A percentile compares a stretch with the other conserved stretches of the same genome.
Evolutionary conservation across 768 basidiomycete species (phyloP).

Genomic region (Boletus subparvulus): DNA sequence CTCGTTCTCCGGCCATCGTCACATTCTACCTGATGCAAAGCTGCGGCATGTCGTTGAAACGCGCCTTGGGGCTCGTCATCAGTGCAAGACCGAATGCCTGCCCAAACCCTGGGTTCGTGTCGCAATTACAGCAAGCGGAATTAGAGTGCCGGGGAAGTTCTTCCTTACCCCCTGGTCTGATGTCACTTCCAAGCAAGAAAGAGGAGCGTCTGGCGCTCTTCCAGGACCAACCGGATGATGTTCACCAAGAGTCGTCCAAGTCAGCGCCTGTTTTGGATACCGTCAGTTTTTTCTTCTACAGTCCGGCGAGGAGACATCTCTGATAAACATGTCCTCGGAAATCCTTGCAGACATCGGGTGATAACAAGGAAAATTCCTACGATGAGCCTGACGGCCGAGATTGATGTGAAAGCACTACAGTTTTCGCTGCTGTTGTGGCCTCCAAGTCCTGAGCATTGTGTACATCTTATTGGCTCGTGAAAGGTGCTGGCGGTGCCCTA

Average conservation of each 20-base stretch:
- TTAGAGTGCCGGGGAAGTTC: neutral
- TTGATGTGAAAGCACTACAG: no score
- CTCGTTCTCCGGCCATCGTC: constrained; percentile 6
- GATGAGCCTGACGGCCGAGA: no score
- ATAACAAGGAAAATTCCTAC: neutral
- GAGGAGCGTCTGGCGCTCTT: constrained; percentile 9
- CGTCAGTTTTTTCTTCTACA: neutral
- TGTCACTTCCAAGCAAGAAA: constrained; percentile 1
- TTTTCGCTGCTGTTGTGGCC: neutral
- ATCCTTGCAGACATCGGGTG: neutral
- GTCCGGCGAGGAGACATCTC: neutral
- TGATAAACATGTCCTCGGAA: neutral
- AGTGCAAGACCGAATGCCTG: constrained; percentile 1
- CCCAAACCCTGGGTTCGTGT: constrained; percentile 7
- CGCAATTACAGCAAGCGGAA: neutral
- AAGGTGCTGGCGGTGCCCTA: neutral
- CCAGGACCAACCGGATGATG: neutral
- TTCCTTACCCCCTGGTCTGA: neutral
- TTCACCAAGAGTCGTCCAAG: neutral
- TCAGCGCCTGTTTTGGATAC: neutral
- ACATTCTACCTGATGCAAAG: constrained; percentile 3
- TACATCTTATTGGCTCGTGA: no score
- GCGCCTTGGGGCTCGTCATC: neutral
- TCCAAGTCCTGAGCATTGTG: neutral
- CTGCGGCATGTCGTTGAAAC: constrained; percentile 3